phyloP scores from a whole-genome alignment of 2,329 filamentous ascomycete genomes.

The Fusarium bulbicola region DNA sequence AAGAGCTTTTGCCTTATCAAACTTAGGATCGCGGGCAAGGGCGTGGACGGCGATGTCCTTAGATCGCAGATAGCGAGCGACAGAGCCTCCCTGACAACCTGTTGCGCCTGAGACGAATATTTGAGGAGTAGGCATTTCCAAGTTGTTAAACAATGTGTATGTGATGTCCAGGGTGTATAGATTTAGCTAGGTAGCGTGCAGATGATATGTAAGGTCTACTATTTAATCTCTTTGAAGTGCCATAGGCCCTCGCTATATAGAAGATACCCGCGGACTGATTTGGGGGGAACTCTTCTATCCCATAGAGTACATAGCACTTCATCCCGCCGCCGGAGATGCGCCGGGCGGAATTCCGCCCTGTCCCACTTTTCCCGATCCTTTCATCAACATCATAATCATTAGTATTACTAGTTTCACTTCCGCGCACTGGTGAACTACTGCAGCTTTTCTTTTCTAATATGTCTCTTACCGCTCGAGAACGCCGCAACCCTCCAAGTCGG shows the following conservation, averaged over 20 bases:
- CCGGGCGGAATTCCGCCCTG: slow-evolving; percentile 44
- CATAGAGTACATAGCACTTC: not conserved
- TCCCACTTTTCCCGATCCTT: slow-evolving; percentile 31
- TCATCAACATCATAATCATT: not conserved
- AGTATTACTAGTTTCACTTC: no score
- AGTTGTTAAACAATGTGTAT: not conserved
- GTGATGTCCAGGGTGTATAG: not conserved
- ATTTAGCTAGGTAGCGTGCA: not conserved
- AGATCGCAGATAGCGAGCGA: slow-evolving; percentile 48
- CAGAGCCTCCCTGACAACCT: slow-evolving; percentile 51
- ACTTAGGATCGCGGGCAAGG: slow-evolving; percentile 45
- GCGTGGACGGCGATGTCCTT: slow-evolving; percentile 46
- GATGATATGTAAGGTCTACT: not conserved
- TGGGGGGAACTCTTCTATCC: not conserved
- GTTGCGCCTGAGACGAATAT: slow-evolving; percentile 54
- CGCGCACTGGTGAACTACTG: not conserved
- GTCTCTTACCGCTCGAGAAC: slow-evolving; percentile 49
- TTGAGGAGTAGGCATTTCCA: slow-evolving; percentile 44
- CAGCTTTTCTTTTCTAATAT: slow-evolving; percentile 16
- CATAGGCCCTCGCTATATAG: not conserved
- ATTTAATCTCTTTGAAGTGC: not conserved
- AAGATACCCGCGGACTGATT: not conserved
- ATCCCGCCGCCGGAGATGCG: not conserved
- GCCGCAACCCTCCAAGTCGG: slow-evolving; percentile 55
- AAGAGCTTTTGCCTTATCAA: slow-evolving; percentile 44